Base-by-base conservation (phyloP, 2,329 filamentous ascomycete genomes). In the Penicillium sp. region DNA sequence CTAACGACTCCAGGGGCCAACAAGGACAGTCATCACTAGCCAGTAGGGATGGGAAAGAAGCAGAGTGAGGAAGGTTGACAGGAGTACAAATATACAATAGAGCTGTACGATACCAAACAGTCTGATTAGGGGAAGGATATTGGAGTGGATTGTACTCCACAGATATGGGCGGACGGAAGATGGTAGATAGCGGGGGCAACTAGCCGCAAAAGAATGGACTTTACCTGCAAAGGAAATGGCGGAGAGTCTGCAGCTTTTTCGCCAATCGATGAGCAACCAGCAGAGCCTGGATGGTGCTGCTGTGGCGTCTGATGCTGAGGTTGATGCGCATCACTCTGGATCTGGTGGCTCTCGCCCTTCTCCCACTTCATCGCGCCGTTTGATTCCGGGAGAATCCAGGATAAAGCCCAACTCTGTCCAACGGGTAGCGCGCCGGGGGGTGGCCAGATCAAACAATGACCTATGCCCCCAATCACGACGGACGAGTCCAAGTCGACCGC, bases 381-480 rank as follows among this genome's bases (percentile, higher is more conserved):
- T 12, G 28, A 35, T 51, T 35, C 30, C 49, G 30, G 49, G 9
- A 22, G 47, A 35, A 13, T 50, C 47, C 47, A 8, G 44, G 30
- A n/a, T 22, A 2, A 19, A 12, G 19, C 26, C 49, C 30, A 51
- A 33, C 28, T 4, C 26, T 19, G 49, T 24, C 28, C 28, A 51
- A 15, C 17, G 26, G 15, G 45, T 10, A 12, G 28, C 12, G n/a
- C n/a, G n/a, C n/a, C n/a, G n/a, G n/a, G n/a, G 47, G 28, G 1
- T 22, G 45, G 26, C 7, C 17, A 49, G 45, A 30, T 49, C 26
- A 49, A 47, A 51, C 49, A 51, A 35, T 15, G 49, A 12, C 28
- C 49, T n/a, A 51, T 15, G 15, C 45, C 30, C 30, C 49, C 28
- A 51, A 35, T 51, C 49, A 51, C 49, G 30, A 51, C 6, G 28